These are phyloP conservation scores for Rhizophagus clarus DNA, from an alignment of 192 early-diverging fungal species.

Conservation along the genomic window DNA sequence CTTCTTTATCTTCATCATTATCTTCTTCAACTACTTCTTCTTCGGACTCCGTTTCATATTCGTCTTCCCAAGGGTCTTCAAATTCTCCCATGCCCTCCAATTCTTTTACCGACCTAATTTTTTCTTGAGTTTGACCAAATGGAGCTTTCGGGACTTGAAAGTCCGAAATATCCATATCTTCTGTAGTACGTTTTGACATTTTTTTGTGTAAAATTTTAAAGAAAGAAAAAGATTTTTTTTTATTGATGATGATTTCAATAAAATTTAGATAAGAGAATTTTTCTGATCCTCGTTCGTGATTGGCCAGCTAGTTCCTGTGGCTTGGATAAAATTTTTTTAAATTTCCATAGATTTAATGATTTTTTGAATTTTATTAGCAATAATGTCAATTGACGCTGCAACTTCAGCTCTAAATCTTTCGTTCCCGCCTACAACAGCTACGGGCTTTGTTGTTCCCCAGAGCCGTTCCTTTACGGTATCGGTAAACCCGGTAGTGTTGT, in stretches of 20 bases:
- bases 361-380: background rate
- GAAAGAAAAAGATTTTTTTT: too few relatives aligned
- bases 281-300: background rate
- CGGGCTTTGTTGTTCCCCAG: constrained; percentile 29
- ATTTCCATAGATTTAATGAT: background rate
- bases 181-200: constrained; percentile 45
- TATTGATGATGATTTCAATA: too few relatives aligned
- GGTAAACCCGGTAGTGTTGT: constrained; percentile 82
- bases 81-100: constrained; percentile 83
- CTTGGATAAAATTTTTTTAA: background rate
- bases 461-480: constrained; percentile 53
- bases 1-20: background rate
- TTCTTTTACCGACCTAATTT: constrained; percentile 34
- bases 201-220: background rate
- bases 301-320: background rate
- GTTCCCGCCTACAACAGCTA: constrained; percentile 6
- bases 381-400: constrained; percentile 32
- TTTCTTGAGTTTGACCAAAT: constrained; percentile 18
- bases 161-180: constrained; percentile 26
- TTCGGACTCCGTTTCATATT: constrained; percentile 65
- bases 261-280: background rate
- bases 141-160: constrained; percentile 7
- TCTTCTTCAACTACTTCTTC: constrained; percentile 20
- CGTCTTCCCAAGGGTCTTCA: constrained; percentile 93
- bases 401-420: constrained; percentile 31